phyloP scores from a whole-genome alignment of 2,329 filamentous ascomycete genomes.

The Fusarium albosuccineum region DNA sequence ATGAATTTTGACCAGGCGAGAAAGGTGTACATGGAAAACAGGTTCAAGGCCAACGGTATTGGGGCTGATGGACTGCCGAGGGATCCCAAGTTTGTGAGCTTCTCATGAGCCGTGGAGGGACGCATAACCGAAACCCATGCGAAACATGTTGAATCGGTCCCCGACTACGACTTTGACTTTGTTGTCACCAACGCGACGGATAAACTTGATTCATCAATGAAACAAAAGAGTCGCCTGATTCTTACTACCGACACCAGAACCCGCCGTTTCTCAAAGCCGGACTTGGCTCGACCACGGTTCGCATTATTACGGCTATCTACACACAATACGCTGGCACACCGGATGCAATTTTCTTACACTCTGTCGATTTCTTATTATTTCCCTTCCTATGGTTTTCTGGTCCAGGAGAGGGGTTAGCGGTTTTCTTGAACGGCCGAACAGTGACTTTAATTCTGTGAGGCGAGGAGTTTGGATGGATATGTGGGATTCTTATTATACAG shows the following conservation, averaged over 20 bases:
- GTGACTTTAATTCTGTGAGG: conserved; percentile 24
- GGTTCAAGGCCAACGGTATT: conserved; percentile 90
- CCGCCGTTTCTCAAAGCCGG: conserved; percentile 1
- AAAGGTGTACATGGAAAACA: conserved; percentile 84
- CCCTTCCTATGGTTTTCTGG: neutral
- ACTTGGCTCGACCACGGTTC: conserved; percentile 12
- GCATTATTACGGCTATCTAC: neutral
- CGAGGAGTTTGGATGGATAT: conserved; percentile 38
- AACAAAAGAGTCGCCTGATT: neutral
- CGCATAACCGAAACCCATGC: neutral
- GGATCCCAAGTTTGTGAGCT: conserved; percentile 97
- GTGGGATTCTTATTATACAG: conserved; percentile 38
- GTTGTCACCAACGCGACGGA: neutral
- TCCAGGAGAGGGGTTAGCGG: conserved; percentile 16
- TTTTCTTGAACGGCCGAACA: conserved; percentile 16
- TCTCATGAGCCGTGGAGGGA: conserved; percentile 58
- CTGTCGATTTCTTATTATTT: conserved; percentile 19
- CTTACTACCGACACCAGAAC: neutral
- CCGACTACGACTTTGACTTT: conserved; percentile 2
- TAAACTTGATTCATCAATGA: neutral
- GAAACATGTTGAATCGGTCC: conserved; percentile 13
- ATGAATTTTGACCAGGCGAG: conserved; percentile 93
- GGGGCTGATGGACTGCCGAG: conserved; percentile 86
- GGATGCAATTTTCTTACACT: conserved; percentile 35
- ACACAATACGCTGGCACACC: conserved; percentile 34